Evolutionary conservation across 345 rosid species (phyloP), one percentile per base, ranked within the genome.

Genomic region (Schrenkiella parvula): DNA sequence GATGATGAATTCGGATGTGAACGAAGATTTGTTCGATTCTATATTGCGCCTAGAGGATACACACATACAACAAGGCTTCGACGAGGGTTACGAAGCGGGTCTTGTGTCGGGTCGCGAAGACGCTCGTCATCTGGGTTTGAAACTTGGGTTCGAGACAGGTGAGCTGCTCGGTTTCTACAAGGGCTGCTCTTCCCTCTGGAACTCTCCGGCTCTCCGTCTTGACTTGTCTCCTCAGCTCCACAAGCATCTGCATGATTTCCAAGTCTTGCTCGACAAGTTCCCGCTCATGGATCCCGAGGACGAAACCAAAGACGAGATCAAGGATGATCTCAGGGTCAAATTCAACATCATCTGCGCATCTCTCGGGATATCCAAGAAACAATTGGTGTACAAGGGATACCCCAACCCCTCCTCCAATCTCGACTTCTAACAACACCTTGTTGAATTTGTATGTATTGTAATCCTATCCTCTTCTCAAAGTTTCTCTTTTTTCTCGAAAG

Each of bases 131-230:
- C 59, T 72, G 9, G 96, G 82, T 59, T 63, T 74, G 23, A 80
- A 78, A 62, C 83, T 87, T 13, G 99, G 99, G 31, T 89, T 88
- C 74, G 96, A 84, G 44, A 77, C 80, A 11, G 97, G 96, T 8
- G 95, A 93, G 80, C 89, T 89, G 28, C 46, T 88, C 13, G 96
- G 96, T 1, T 82, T 93, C 82, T 91, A 93, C 82, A 78, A 68
- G 38, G 95, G 96, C 50, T 93, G 96, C 75, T 82, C 84, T 46
- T 85, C 79, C 38, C 72, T 91, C 10, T 89, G 95, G 91, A 86
- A 64, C 65, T 83, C 95, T 2, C 82, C 93, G 4, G 85, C 69
- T 5, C 78, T 88, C 66, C 80, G 74, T 64, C 60, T 76, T 23
- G 83, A 82, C 17, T 84, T 84, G 80, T 87, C 93, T 23, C 25